A percentile compares a stretch with the other conserved stretches of the same genome.
Conservation (phyloP, 2,329 filamentous ascomycete species). For the Pseudohalonectria lignicola region DNA sequence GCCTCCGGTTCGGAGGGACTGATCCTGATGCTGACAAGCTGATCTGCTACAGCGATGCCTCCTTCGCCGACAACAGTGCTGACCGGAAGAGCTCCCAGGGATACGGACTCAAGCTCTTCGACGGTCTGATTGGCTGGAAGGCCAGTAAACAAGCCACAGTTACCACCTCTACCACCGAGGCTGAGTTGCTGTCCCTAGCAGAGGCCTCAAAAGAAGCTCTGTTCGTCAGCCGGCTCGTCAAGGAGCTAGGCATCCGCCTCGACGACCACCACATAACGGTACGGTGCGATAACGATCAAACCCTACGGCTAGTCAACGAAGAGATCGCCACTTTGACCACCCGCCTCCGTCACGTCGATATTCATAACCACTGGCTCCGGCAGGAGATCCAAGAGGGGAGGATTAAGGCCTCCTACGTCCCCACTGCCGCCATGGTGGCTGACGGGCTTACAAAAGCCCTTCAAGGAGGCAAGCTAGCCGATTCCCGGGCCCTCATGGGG, state of each 20-base stretch:
- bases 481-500: neutral
- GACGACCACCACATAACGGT: neutral
- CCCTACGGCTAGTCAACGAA: neutral
- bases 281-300: neutral
- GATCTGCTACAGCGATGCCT: neutral
- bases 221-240: neutral
- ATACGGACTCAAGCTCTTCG: neutral
- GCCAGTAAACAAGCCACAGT: constrained; percentile 5
- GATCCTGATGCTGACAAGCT: neutral
- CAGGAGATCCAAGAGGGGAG: neutral
- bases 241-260: neutral
- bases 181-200: constrained; percentile 2
- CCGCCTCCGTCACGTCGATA: neutral
- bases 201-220: neutral
- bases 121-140: constrained; percentile 1
- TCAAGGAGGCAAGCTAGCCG: neutral
- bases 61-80: neutral
- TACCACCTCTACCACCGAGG: constrained; percentile 5
- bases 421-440: neutral
- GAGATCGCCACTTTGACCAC: neutral
- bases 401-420: neutral
- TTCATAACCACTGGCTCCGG: neutral
- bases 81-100: neutral
- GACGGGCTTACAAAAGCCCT: neutral
- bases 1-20: neutral